Base-by-base conservation (phyloP, 495 filamentous ascomycete species). In the Penicillium cataractarum region DNA sequence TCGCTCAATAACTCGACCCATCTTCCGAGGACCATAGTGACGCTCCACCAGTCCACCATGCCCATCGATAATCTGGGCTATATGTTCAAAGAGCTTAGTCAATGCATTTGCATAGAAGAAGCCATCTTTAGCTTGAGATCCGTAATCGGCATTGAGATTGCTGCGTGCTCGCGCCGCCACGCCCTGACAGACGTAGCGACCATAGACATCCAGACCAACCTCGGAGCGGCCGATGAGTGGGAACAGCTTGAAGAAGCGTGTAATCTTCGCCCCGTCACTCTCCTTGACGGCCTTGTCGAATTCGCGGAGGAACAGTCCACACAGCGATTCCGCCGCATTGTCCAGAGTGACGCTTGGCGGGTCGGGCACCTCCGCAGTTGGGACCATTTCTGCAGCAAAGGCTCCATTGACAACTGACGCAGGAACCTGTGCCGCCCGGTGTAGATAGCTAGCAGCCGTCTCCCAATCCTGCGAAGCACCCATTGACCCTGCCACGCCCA, bases 381-480 rank as follows among this genome's bases (percentile, higher is more conserved):
- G 94, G 17, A 99, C 96, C 74, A 96, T 93, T 61, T 90, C 86
- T 39, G 92, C 91, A 1, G 95, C 95, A 70, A 98, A 99, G n/a
- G 86, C 83, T 2, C 96, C 90, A 56, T 89, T 80, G 48, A 93
- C 80, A 62, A 97, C 93, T 0, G 89, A 82, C 19, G 84, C 76
- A 1, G 95, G 93, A 42, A 99, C 89, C 64, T 89, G 86, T 44
- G 86, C 83, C 5, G 96, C 92, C 12, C 95, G 88, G 54, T 88
- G 85, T 44, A 98, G 82, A 73, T 97, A 98, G 35, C 84, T 89
- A 40, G 95, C 95, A 4, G 95, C 95, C 1, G 89, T 94, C 78
- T 99, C 95, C 96, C 96, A 99, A 76, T 98, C 96, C 75, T 99
- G 95, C 40, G 96, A 90, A 2, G 92, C 95, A 13, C 95, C 96